Evolutionary conservation across 2,329 filamentous ascomycete species (phyloP).

Genomic region (Tetracladium maxilliforme): DNA sequence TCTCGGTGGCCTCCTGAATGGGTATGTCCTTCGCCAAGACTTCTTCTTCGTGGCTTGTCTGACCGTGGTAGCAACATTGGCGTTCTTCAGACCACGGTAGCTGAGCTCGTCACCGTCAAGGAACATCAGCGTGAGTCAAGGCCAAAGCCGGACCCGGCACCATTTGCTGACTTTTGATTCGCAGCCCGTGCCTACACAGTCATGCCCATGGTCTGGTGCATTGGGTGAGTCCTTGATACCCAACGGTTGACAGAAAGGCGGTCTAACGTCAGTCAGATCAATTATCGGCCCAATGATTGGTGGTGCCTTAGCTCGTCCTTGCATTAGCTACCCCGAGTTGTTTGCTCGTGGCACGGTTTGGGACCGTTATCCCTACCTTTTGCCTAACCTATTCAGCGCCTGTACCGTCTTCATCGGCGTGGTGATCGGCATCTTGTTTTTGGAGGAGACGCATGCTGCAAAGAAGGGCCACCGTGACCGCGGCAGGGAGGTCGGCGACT

Average conservation of each 20-base stretch:
- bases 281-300: slow-evolving; percentile 88
- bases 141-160: slow-evolving; percentile 5
- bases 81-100: slow-evolving; percentile 87
- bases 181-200: slow-evolving; percentile 84
- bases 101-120: slow-evolving; percentile 83
- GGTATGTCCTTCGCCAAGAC: slow-evolving; percentile 37
- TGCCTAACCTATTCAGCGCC: slow-evolving; percentile 85
- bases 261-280: slow-evolving; percentile 37
- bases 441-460: slow-evolving; percentile 86
- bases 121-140: slow-evolving; percentile 71
- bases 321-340: slow-evolving; percentile 60
- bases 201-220: slow-evolving; percentile 96
- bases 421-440: slow-evolving; percentile 64
- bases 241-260: slow-evolving; percentile 1
- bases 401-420: slow-evolving; percentile 65
- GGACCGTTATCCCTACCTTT: slow-evolving; percentile 75
- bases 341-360: slow-evolving; percentile 67
- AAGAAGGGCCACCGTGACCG: slow-evolving; percentile 64
- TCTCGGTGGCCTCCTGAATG: slow-evolving; percentile 81
- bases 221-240: slow-evolving; percentile 52
- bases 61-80: slow-evolving; percentile 61
- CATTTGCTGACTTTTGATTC: slow-evolving; percentile 6
- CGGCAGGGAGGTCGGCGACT: slow-evolving; percentile 63
- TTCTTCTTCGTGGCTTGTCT: slow-evolving; percentile 1
- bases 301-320: slow-evolving; percentile 77